These are phyloP conservation scores for Fagopyrum tataricum DNA, from an alignment of 148 eudicot genomes.

Conservation along the genomic window DNA sequence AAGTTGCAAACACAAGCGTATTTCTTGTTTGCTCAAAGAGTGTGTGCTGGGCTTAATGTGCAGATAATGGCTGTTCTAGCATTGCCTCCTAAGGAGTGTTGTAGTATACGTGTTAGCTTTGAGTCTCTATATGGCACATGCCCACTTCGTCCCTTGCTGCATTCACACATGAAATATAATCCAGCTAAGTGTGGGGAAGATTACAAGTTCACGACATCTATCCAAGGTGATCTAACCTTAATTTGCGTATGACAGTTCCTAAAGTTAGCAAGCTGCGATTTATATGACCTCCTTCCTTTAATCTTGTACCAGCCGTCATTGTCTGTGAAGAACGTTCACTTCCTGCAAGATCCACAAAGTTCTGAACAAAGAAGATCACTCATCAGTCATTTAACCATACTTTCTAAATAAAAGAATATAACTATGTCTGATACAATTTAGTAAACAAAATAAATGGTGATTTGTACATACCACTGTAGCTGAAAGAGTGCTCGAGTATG, in stretches of 20 bases:
- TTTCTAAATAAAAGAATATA: too few relatives aligned
- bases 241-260: slow-evolving; percentile 80
- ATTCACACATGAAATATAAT: background rate
- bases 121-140: slow-evolving; percentile 93
- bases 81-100: slow-evolving; percentile 91
- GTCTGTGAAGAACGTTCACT: slow-evolving; percentile 98
- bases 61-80: slow-evolving; percentile 96
- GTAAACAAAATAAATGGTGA: background rate
- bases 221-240: slow-evolving; percentile 42
- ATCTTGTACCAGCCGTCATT: slow-evolving; percentile 57
- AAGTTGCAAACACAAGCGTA: slow-evolving; percentile 80
- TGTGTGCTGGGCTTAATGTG: slow-evolving; percentile 90
- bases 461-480: slow-evolving; percentile 68
- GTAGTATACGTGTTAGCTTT: slow-evolving; percentile 95
- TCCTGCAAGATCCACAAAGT: slow-evolving; percentile 97
- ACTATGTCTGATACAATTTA: too few relatives aligned
- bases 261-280: slow-evolving; percentile 81
- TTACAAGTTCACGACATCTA: too few relatives aligned
- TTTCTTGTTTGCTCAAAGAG: slow-evolving; percentile 90
- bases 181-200: background rate
- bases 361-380: slow-evolving; percentile 33
- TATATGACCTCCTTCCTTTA: slow-evolving; percentile 94
- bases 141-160: slow-evolving; percentile 78
- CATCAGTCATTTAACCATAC: background rate
- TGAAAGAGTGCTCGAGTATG: slow-evolving; percentile 58